Base-by-base conservation (phyloP, 1,284 basidiomycete genomes). In the Neolentinus lepideus region DNA sequence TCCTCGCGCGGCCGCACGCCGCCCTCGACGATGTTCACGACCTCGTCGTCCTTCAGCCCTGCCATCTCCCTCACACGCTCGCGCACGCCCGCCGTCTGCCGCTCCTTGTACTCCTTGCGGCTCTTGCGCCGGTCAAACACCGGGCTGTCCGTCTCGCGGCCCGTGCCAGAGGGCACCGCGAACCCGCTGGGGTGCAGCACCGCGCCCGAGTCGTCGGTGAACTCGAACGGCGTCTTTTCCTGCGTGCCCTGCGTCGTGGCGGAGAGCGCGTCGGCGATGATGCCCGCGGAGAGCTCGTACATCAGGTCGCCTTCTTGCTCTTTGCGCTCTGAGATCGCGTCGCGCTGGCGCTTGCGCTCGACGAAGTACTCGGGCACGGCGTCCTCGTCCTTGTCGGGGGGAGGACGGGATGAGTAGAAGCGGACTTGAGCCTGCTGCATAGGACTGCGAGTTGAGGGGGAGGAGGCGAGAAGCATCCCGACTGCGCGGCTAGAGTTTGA, bases 121-220 rank as follows among this genome's bases (percentile, higher is more conserved):
- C 4, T 10, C 35, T 33, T 24, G 19, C 26, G 27, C n/a, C 36
- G 6, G 10, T 25, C 35, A n/a, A 36, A 22, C 6, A 10, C 38
- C 21, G 52, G 52, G 9, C 29, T 38, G 50, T 27, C 47, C 6
- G 24, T 52, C n/a, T 64, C 63, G 56, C 71, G 60, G 25, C 63
- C 64, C 27, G 72, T 65, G 3, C 70, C 72, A 21, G 38, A 3
- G 8, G 72, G 71, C 0, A 71, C 71, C 1, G 67, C 63, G 56
- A 72, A 73, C 0, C 72, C 72, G 36, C 69, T 71, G 8, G 69
- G 64, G 55, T 74, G 71, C 27, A 61, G 64, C 47, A 69, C 58
- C 4, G 55, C 64, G 6, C 71, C 71, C 35, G 74, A 70, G 3
- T 53, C 48, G 12, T 67, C 64, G 35, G 60, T 58, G 0, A 71